Evolutionary conservation across 257 asterid species (phyloP).

Genomic region (Ilex aquifolium): DNA sequence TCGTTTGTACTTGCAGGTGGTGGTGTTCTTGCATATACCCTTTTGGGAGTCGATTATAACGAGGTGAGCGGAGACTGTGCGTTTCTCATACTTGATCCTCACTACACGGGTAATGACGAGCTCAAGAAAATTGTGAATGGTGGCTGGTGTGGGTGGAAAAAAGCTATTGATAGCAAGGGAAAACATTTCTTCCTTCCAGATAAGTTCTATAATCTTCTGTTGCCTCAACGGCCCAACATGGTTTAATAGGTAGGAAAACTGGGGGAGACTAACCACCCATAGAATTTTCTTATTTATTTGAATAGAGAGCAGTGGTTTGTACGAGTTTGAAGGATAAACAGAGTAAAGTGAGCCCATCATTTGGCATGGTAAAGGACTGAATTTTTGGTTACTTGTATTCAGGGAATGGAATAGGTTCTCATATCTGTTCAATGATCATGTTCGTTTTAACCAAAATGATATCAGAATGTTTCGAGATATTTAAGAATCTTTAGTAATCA

Average conservation of each 20-base stretch:
- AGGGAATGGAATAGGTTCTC: too few species aligned
- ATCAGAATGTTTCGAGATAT: too few species aligned
- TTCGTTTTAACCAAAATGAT: too few species aligned
- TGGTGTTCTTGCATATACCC: slow-evolving; percentile 95
- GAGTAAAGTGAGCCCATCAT: too few species aligned
- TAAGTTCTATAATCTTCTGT: slow-evolving; percentile 82
- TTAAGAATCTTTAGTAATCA: too few species aligned
- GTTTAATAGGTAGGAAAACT: slow-evolving; percentile 25
- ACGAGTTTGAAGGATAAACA: too few species aligned
- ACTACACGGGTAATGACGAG: slow-evolving; percentile 77
- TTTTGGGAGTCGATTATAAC: slow-evolving; percentile 79
- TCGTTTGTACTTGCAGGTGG: slow-evolving; percentile 60
- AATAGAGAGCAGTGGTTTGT: too few species aligned
- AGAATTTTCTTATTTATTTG: too few species aligned
- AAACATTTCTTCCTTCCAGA: slow-evolving; percentile 92
- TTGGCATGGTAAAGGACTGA: too few species aligned
- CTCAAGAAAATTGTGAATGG: slow-evolving; percentile 74
- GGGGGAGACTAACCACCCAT: too few species aligned
- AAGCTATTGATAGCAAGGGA: slow-evolving; percentile 81
- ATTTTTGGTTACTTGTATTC: too few species aligned
- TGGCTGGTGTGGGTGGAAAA: slow-evolving; percentile 98
- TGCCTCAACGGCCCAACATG: slow-evolving; percentile 88
- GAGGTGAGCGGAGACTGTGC: slow-evolving; percentile 86
- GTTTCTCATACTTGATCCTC: slow-evolving; percentile 88
- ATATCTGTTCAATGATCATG: too few species aligned